These are phyloP conservation scores for Stemphylium vesicarium DNA, from an alignment of 2,329 filamentous ascomycete genomes.

Conservation along the genomic window DNA sequence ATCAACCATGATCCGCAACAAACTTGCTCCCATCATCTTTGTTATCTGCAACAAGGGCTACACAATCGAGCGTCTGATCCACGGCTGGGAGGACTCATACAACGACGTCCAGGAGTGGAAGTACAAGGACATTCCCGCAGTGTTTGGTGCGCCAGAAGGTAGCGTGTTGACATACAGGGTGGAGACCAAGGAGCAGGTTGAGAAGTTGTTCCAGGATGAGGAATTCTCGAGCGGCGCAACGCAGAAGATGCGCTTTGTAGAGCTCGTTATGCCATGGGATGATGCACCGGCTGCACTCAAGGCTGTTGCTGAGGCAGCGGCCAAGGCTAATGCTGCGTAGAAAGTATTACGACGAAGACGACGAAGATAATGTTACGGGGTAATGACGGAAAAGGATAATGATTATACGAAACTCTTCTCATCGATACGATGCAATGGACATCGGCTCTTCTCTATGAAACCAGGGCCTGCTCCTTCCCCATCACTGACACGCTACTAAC, in stretches of 20 bases:
- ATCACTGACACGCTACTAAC: too few relatives aligned
- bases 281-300: constrained; percentile 76
- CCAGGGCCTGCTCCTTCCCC: too few relatives aligned
- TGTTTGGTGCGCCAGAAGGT: constrained; percentile 68
- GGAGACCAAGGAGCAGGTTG: constrained; percentile 72
- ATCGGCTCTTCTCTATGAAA: too few relatives aligned
- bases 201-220: constrained; percentile 67
- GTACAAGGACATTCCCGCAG: constrained; percentile 69
- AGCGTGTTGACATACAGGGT: constrained; percentile 69
- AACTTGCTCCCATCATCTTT: constrained; percentile 80
- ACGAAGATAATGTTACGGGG: too few relatives aligned
- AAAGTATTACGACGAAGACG: neutral
- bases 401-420: too few relatives aligned
- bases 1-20: constrained; percentile 79
- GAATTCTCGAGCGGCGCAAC: constrained; percentile 60
- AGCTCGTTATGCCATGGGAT: constrained; percentile 79
- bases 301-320: constrained; percentile 73
- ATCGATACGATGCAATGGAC: too few relatives aligned
- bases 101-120: constrained; percentile 83
- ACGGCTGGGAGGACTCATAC: constrained; percentile 79
- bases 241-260: constrained; percentile 71
- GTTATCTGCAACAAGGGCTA: constrained; percentile 88
- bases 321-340: constrained; percentile 63
- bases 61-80: constrained; percentile 88
- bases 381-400: too few relatives aligned